Base-by-base conservation (phyloP, 306 rosid genomes). In the Senna siamea region DNA sequence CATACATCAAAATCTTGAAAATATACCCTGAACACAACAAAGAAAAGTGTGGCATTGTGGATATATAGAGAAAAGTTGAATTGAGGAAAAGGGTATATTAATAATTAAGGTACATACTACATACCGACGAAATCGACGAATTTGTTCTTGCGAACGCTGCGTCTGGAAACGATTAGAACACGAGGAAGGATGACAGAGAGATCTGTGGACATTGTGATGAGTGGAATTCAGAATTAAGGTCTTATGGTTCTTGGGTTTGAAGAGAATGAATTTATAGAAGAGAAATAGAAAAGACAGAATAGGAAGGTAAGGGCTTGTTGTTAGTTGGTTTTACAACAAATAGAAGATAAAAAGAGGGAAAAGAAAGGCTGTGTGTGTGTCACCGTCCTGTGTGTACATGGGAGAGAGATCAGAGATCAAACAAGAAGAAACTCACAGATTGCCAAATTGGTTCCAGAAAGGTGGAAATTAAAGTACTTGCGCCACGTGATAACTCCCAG, bases 81-180 rank as follows among this genome's bases (percentile, higher is more conserved):
- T n/a, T n/a, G n/a, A n/a, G n/a, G n/a, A n/a, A n/a, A n/a, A n/a
- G n/a, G n/a, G n/a, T n/a, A n/a, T n/a, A n/a, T n/a, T n/a, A n/a
- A n/a, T n/a, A n/a, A n/a, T n/a, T n/a, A n/a, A n/a, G n/a, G n/a
- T n/a, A n/a, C n/a, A n/a, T 37, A 7, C 56, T 40, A 63, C 84
- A 26, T 62, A 89, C 98, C 98, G 0, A 93, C 97, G 40, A 93
- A 93, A 91, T 93, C 96, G 1, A 93, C 98, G 66, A 93, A 93
- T 79, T 93, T 93, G 92, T 93, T 93, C 77, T 93, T 93, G 69
- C 97, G 98, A 79, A 93, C 81, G 81, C 71, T 86, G 34, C 98
- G 96, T 61, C 98, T 78, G 26, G 98, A 93, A 76, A 93, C 98
- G 22, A 93, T 92, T n/a, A 93, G 88, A 68, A 91, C 97, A 48